Percentiles rank a stretch among this genome's conserved stretches.
These are phyloP conservation scores for Cichorium intybus DNA, from an alignment of 140 eudicot species.

Conservation along the genomic window DNA sequence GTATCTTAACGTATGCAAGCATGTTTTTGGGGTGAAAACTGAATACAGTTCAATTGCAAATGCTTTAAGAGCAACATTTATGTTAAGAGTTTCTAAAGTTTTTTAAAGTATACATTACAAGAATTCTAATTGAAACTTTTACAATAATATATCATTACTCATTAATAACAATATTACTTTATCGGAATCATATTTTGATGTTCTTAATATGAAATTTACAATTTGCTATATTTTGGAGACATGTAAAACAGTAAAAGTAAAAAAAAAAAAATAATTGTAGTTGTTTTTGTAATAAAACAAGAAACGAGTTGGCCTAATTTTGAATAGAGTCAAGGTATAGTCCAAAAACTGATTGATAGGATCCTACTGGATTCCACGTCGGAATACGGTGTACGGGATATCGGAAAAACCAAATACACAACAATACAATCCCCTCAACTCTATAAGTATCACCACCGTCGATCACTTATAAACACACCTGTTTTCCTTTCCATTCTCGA, in stretches of 20 bases:
- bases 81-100: too few species aligned
- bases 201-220: too few species aligned
- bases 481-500: neutral
- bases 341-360: constrained; percentile 29
- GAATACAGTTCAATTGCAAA: too few species aligned
- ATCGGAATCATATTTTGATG: too few species aligned
- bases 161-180: too few species aligned
- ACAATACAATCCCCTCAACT: neutral
- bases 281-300: constrained; percentile 6
- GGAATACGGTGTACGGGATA: constrained; percentile 26
- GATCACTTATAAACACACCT: neutral
- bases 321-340: constrained; percentile 13
- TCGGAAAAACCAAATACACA: neutral
- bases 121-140: too few species aligned
- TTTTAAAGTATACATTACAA: too few species aligned
- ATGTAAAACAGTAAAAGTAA: too few species aligned
- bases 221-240: neutral
- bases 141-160: too few species aligned
- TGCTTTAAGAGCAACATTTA: too few species aligned
- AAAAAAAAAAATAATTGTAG: neutral
- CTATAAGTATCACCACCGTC: constrained; percentile 14
- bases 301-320: neutral
- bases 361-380: constrained; percentile 36
- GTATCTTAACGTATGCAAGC: too few species aligned
- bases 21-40: too few species aligned